Evolutionary conservation across 352 stramenopile genomes (phyloP), one percentile per base, ranked within the genome.

Genomic region (Bremia lactucae): DNA sequence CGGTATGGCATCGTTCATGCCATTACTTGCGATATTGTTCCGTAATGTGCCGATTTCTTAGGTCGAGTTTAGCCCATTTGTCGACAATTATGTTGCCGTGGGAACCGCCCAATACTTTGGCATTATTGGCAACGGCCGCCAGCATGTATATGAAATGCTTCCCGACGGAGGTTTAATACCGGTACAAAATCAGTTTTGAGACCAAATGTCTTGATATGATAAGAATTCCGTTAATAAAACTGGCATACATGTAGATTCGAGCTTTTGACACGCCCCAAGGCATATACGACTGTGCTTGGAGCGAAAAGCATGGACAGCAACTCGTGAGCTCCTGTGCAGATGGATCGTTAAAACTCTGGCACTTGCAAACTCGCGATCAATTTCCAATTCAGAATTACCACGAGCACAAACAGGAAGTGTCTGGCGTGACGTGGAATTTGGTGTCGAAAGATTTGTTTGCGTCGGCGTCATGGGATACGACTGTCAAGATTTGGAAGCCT

Each of bases 21-120:
- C 2, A 8, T 29, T 35, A 2, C 3, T 13, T 3, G 35, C 24
- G 36, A 10, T 20, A 22, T 28, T 21, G 6, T n/a, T 2, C 6
- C 21, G n/a, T 14, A 31, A 33, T 21, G 20, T 33, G 19, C 10
- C 33, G 31, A 5, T 28, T 2, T 20, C 42, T 29, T 46, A 94
- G 78, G 81, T 95, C 31, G 82, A 96, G 59, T 96, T 96, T 55
- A 94, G 75, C 51, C 86, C 86, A 18, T 96, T 96, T 46, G 55
- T 85, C 31, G 85, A 95, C 47, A 85, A 85, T 31, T 63, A 83
- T 14, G 25, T 96, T 18, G 81, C 85, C 4, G 78, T 96, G 5
- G 83, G 80, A 33, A 93, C 81, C 1, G 65, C 84, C 18, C 86
- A 96, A 60, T 95, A 96, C 65, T 96, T 95, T 62, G 86, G 86